Base-by-base conservation (phyloP, 2,329 filamentous ascomycete species). In the Nemania bipapillata region DNA sequence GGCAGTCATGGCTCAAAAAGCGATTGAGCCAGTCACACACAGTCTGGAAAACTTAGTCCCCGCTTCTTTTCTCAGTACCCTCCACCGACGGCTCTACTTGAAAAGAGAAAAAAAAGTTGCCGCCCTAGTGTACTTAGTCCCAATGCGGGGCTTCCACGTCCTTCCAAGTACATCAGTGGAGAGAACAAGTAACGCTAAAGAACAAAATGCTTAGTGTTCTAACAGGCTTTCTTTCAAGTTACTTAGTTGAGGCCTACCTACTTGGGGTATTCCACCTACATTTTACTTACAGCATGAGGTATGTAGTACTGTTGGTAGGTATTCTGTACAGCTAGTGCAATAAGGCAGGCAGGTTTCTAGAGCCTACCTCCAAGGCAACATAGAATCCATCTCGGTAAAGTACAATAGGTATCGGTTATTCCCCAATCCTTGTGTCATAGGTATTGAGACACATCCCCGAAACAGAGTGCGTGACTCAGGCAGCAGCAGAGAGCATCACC, bases 401-500 rank as follows among this genome's bases (percentile, higher is more conserved):
- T 32, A 32, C 8, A 32, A 28, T 45, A 53, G 40, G 58, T 37
- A 52, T 12, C 52, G 2, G 17, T 22, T 53, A n/a, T 45, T 53
- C 47, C 58, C 58, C 49, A 62, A 28, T 28, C 35, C 58, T 35
- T 32, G 30, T 32, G 30, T 32, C 30, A 32, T 32, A n/a, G n/a
- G n/a, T 32, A 32, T 42, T 45, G 17, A n/a, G 20, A 45, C 40
- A n/a, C n/a, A n/a, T 4, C 20, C 12, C 11, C 50, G 17, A 32
- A 15, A 26, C 15, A 54, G 28, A 11, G 50, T 54, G 50, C 35
- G 58, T 69, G 66, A 69, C 66, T 69, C 66, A 69, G 57, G 56
- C 52, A 68, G 26, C 61, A 62, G 57, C 63, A 53, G 30, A 53
- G 30, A 56, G 37, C 49, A 59, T 56, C 61, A 57, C 42, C 56